Evolutionary conservation across 2,329 filamentous ascomycete species (phyloP), one percentile per base, ranked within the genome.

Genomic region (Davidsoniella virescens): DNA sequence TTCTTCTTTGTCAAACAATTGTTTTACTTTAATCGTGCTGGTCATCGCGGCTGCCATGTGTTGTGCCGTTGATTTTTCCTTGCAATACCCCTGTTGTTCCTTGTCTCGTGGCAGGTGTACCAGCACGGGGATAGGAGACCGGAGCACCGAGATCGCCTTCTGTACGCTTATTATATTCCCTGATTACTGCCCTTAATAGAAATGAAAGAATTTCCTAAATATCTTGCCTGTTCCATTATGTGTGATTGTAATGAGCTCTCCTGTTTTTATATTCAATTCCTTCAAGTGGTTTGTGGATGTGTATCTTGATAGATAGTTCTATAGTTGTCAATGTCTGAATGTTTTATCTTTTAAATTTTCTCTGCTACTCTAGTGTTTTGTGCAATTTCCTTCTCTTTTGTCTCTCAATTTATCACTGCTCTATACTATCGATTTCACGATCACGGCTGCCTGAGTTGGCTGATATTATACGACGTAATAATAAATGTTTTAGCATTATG

Each of bases 1-100:
- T 18, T 9, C 10, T 38, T 50, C 39, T 25, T 43, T 14, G 44
- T 47, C 42, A n/a, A 14, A 18, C 17, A 47, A 33, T 33, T 33
- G 42, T 23, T 20, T 47, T 29, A 47, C 44, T 36, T 38, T 47
- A 29, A 38, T 51, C 38, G 49, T 51, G 43, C 49, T 51, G 49
- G 49, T 47, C 43, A 45, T 51, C 43, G 44, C 44, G 42, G 49
- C 41, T 41, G 44, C 37, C 49, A 38, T 47, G 44, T 44, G 44
- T 51, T 47, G 49, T 47, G 49, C 49, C 44, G 37, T 45, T 44
- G 25, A 14, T 12, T 48, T 49, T 37, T 47, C 10, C 40, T 46
- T 25, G 23, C 40, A 16, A 42, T 17, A 44, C 47, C 20, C 25
- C 47, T 39, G 10, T 42, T 47, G 37, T 42, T 41, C 18, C 37